Conservation (phyloP, 2,329 filamentous ascomycete genomes). For the Coniella lustricola region DNA sequence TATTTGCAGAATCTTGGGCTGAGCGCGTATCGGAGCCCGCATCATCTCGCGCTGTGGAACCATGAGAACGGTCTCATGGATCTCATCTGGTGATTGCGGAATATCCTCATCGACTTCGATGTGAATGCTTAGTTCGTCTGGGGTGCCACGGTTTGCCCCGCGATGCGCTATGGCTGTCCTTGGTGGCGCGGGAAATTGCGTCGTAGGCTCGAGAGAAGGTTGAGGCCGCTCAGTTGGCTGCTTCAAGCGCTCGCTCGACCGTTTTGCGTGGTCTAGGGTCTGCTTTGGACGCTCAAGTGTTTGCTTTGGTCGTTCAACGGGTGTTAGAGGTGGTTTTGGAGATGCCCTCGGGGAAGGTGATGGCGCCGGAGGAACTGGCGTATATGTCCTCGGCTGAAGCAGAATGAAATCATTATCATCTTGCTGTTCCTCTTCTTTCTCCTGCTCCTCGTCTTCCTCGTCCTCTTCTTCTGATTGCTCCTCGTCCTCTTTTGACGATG, state of each 20-base stretch:
- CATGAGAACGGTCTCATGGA: constrained; percentile 13
- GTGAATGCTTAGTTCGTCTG: constrained; percentile 14
- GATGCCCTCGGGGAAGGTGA: constrained; percentile 38
- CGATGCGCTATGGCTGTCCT: neutral
- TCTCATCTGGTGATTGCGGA: constrained; percentile 3
- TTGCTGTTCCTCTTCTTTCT: constrained; percentile 24
- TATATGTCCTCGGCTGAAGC: constrained; percentile 52
- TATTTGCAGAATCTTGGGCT: constrained; percentile 11
- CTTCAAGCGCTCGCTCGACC: too few species aligned
- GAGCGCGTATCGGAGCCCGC: neutral
- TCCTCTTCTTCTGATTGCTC: neutral
- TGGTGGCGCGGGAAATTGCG: neutral
- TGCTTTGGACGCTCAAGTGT: too few species aligned
- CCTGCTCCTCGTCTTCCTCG: constrained; percentile 18
- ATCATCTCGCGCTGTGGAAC: constrained; percentile 6
- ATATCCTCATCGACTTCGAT: constrained; percentile 15
- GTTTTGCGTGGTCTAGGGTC: too few species aligned
- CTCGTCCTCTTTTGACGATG: constrained; percentile 9
- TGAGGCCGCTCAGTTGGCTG: too few species aligned
- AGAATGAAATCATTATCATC: constrained; percentile 41
- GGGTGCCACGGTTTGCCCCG: constrained; percentile 6
- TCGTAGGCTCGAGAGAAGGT: neutral
- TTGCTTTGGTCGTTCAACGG: too few species aligned
- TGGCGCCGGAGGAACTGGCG: constrained; percentile 42
- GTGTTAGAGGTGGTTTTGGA: neutral